phyloP scores from a whole-genome alignment of 169 alveolate genomes.

The Eimeria falciformis region DNA sequence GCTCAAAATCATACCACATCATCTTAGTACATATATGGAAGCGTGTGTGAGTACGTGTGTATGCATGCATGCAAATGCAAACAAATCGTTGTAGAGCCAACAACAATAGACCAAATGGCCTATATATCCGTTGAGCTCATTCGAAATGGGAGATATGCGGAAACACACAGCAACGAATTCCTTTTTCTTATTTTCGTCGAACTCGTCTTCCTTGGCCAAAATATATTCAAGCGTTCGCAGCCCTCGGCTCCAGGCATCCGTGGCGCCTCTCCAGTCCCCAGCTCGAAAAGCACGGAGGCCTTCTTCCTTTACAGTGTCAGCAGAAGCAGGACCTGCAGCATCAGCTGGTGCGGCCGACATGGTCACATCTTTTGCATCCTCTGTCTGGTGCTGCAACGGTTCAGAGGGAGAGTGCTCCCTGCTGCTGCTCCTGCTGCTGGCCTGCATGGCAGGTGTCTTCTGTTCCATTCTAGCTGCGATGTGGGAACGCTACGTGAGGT shows the following conservation, averaged over 20 bases:
- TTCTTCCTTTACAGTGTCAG: slow-evolving; percentile 48
- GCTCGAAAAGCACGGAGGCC: slow-evolving; percentile 60
- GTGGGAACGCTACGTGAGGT: too few relatives aligned
- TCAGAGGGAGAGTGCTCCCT: slow-evolving; percentile 9
- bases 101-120: too few relatives aligned
- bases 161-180: slow-evolving; percentile 54
- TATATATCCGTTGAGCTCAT: too few relatives aligned
- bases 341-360: neutral
- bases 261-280: slow-evolving; percentile 67
- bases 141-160: neutral
- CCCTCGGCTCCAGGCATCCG: slow-evolving; percentile 74
- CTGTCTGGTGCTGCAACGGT: slow-evolving; percentile 15
- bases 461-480: too few relatives aligned
- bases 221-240: slow-evolving; percentile 69
- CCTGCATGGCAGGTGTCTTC: too few relatives aligned
- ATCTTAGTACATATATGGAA: too few relatives aligned
- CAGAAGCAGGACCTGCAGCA: neutral
- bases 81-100: too few relatives aligned
- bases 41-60: too few relatives aligned
- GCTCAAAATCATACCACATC: too few relatives aligned
- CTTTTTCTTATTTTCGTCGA: slow-evolving; percentile 48
- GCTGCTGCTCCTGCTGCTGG: neutral
- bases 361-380: neutral
- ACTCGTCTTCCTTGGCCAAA: slow-evolving; percentile 53
- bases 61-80: too few relatives aligned